Evolutionary conservation across 2,329 filamentous ascomycete species (phyloP), one percentile per base, ranked within the genome.

Genomic region (Mollisia scopiformis): DNA sequence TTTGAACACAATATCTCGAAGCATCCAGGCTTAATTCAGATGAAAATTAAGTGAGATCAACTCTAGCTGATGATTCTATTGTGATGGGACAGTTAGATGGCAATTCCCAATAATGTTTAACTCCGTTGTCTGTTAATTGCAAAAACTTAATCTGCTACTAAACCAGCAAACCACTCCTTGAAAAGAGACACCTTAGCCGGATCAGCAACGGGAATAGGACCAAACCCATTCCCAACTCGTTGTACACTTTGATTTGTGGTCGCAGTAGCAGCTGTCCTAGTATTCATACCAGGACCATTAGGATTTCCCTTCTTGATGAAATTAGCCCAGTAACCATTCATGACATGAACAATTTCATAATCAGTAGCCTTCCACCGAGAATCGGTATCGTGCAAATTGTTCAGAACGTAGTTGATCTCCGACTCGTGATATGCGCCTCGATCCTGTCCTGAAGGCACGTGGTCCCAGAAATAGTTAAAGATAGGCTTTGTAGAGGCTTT

Each of bases 271-370:
- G 5, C 8, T 16, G 10, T 23, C 21, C 5, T 28, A 3, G 33
- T 28, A 10, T 59, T 62, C 33, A 65, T 30, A 30, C 63, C 62
- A n/a, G n/a, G n/a, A 6, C 31, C 61, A 28, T 92, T 93, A 0
- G 90, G 90, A 71, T 93, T 80, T 37, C 85, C 80, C 0, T 79
- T 79, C 33, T 82, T 78, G 61, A 92, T 84, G 70, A 93, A 93
- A 66, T 87, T 90, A 1, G 84, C 84, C 88, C 88, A 92, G 73
- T 92, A 93, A 0, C 79, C 81, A 68, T 90, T 87, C 41, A 89
- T 73, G 27, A 49, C 61, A 7, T 58, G 35, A 31, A 71, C 67
- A 39, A 75, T 69, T 8, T 49, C 59, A 58, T 69, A 74, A 50
- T 75, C 73, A 4, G 61, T 55, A 0, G 61, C 41, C 13, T 62